Base-by-base conservation (phyloP, 83 land plant genomes). In the Picea abies region DNA sequence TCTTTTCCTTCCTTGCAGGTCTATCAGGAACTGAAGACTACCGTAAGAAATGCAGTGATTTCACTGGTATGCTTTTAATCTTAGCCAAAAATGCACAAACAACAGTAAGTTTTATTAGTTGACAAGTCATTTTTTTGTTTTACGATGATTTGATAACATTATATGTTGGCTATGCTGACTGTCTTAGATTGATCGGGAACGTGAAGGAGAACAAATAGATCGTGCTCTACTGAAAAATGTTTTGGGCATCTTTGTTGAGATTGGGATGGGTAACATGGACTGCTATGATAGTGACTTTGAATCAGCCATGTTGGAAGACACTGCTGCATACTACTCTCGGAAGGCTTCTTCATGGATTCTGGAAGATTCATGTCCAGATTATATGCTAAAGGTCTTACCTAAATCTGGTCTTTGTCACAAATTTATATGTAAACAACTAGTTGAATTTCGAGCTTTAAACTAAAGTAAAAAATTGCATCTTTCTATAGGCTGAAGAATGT, bases 201-300 rank as follows among this genome's bases (percentile, higher is more conserved):
- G 99, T 4, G 97, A 96, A 60, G 99, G 99, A 47, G 96, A 94
- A 80, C 99, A 96, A 85, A 96, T 97, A 58, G 97, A 97, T 79
- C 73, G 97, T 41, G 94, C 93, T 12, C 78, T 97, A 26, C 78
- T 97, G 85, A 97, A 96, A 92, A 96, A 97, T 85, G 94, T 94
- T 15, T 82, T 97, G 63, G 94, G 91, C 79, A 95, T 97, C 25
- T 95, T 95, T 88, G 94, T 95, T 39, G 98, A 95, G 84, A 94
- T 95, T 82, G 99, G 98, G 15, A 90, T 94, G 93, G 98, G 96
- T 12, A 87, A 82, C 44, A 95, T 94, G 95, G 93, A 92, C 60
- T 85, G 84, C 17, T 97, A 95, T 86, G 97, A 92, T 49, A 86
- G 80, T 75, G 98, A 95, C 82, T 97, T 97, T 84, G 98, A 97